Base-by-base conservation (phyloP, 2,329 filamentous ascomycete species). In the Hymenoscyphus fructigenus region DNA sequence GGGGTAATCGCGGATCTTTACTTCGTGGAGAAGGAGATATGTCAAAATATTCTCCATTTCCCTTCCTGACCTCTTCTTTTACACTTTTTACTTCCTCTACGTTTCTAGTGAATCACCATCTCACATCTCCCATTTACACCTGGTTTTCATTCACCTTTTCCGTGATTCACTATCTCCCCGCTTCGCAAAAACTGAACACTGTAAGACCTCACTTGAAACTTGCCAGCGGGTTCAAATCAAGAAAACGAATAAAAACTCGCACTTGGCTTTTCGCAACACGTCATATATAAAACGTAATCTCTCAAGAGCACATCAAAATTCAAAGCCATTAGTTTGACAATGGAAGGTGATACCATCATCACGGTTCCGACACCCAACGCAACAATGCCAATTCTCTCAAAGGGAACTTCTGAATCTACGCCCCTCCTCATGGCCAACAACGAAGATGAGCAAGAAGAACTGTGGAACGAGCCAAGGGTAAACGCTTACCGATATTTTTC, bases 401-500 rank as follows among this genome's bases (percentile, higher is more conserved):
- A 23, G 7, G 20, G 20, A 23, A 50, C 6, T 3, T 50, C 44
- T 12, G 44, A 50, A 23, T 23, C 44, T 2, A 23, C n/a, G 3
- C 44, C 44, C 10, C 44, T 50, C n/a, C 44, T 50, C 20, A 50
- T 50, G 44, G n/a, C 44, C 7, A 50, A 23, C 44, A 50, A 50
- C 20, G 3, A 50, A 12, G 44, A 50, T 23, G 44, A 50, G 4
- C n/a, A 50, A 23, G n/a, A 23, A 23, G 44, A 61, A 28, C 9
- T 20, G 26, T 61, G 59, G 59, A 61, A 61, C 17, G 20, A 53
- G 10, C 59, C 60, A n/a, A 75, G 77, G 9, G 79, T 80, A 59
- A 91, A 89, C 73, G 75, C 84, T 1, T 88, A 79, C 69, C 84
- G 88, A 28, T 85, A 86, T 60, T 74, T 85, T 20, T 80, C 85